Evolutionary conservation across 768 basidiomycete genomes (phyloP), one percentile per base, ranked within the genome.

Genomic region (Saitozyma sp.): DNA sequence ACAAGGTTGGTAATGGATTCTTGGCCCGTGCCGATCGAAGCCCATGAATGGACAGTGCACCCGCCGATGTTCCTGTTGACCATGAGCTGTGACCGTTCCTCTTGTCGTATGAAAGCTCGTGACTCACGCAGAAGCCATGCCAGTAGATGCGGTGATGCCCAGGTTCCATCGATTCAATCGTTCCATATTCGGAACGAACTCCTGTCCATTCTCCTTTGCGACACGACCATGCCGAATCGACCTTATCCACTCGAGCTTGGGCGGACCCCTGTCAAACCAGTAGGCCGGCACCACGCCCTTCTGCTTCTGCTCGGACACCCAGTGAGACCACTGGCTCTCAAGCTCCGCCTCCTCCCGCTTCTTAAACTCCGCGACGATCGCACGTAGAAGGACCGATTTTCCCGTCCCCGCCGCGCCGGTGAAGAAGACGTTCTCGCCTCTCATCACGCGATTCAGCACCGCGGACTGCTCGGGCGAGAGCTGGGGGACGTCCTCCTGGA

Each of bases 351-450:
- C 42, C 16, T 58, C 54, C 20, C 58, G 48, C 45, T 62, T 49
- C 50, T 55, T 59, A 54, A 99, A 82, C 0, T 83, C 81, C 70
- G 84, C 84, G 74, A 97, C 94, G 50, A 97, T 95, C 75, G 93
- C 91, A 20, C 93, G 84, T 16, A 98, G 83, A 7, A 98, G 84
- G 17, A 98, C 92, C 1, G 93, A 96, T 80, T 98, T 98, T 46
- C 95, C 95, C 6, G 95, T 96, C 58, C 95, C 95, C 61, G 95
- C 95, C 81, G 92, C 92, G 17, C 95, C 96, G 0, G 95, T 98
- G 78, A 97, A 99, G 72, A 99, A 99, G 40, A 96, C 71, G 71
- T 86, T 94, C 41, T 86, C 77, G 2, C 86, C 86, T 8, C 84
- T 40, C 37, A 74, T 14, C n/a, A 75, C 65, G 41, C 60, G 39